Base-by-base conservation (phyloP, 768 basidiomycete species). In the Chiua virens region DNA sequence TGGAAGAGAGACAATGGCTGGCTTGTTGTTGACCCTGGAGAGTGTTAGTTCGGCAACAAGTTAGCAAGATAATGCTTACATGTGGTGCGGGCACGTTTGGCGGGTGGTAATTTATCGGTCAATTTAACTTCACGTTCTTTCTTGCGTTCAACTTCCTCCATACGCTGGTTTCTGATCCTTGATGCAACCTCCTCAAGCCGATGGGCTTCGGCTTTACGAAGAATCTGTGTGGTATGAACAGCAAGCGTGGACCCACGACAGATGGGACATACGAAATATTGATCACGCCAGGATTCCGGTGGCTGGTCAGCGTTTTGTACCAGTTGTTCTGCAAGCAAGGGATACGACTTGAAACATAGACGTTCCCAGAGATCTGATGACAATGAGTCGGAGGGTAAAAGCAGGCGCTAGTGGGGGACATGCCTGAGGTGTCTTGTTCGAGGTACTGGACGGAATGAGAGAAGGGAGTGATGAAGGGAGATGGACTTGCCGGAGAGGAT, bases 101-200 rank as follows among this genome's bases (percentile, higher is more conserved):
- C 57, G 20, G 81, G 83, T 23, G 87, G 87, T 14, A 87, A 57
- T 55, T 73, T 79, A 67, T 88, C 86, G 17, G 87, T 91, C 46
- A 84, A 60, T 65, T 89, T 90, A 52, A 92, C 79, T 68, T 86
- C 83, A 52, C 82, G 78, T 67, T 87, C 86, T 67, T 78, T 88
- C 74, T 86, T 90, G 55, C 83, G 83, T 63, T 86, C 83, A 34
- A 85, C 86, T 11, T 79, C 85, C 65, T 86, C 83, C 61, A 80
- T 75, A 18, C 87, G 82, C 60, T 85, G 81, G 41, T 69, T 79
- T 54, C 86, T 82, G 56, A 92, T 74, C 56, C 77, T 83, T 38
- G 73, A 75, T 27, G 80, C 79, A 11, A 80, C 73, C 63, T 82
- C 80, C 64, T 89, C 84, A 23, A 91, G 68, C 38, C 85, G 79